Evolutionary conservation across 306 rosid species (phyloP), one percentile per base, ranked within the genome.

Genomic region (Fagus crenata): DNA sequence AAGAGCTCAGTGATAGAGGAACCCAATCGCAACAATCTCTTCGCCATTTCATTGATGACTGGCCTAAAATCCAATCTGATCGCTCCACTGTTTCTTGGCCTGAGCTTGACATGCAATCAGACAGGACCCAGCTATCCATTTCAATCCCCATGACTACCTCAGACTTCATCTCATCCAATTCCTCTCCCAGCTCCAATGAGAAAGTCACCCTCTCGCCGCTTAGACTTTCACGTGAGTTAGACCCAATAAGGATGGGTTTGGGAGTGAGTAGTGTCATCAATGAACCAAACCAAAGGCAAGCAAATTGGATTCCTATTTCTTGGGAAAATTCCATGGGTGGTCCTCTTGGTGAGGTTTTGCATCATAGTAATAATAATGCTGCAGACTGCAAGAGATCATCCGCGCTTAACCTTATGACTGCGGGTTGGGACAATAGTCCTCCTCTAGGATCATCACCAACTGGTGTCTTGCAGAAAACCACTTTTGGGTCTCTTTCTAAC

Each of bases 311-410:
- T 33, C 98, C 97, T 31, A 87, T 89, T 49, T 70, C 93, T 35
- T 92, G 99, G 98, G 96, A 87, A 73, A 82, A 77, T 69, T 92
- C 98, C 0, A 72, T 89, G 90, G 97, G 97, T 0, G 97, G 99
- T 49, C 99, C 99, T 32, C 91, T 95, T 0, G 99, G 99, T 5
- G 99, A 95, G 77, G 99, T 91, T 59, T 81, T 96, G 39, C 83
- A 96, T 78, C 91, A 85, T 7, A 86, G 87, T 9, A 88, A 39
- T 37, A 86, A 58, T 74, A 78, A 51, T 6, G 68, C 69, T 13
- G 81, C 49, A 22, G 93, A 89, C 49, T 83, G 81, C 70, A 65
- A 81, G 76, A 89, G 80, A 64, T 71, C 93, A 0, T 88, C 98
- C 0, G 93, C 91, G 5, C 92, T 92, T 22, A 92, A 90, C 76